These are phyloP conservation scores for Aspergillus uvarum DNA, from an alignment of 2,329 filamentous ascomycete genomes.

Conservation along the genomic window DNA sequence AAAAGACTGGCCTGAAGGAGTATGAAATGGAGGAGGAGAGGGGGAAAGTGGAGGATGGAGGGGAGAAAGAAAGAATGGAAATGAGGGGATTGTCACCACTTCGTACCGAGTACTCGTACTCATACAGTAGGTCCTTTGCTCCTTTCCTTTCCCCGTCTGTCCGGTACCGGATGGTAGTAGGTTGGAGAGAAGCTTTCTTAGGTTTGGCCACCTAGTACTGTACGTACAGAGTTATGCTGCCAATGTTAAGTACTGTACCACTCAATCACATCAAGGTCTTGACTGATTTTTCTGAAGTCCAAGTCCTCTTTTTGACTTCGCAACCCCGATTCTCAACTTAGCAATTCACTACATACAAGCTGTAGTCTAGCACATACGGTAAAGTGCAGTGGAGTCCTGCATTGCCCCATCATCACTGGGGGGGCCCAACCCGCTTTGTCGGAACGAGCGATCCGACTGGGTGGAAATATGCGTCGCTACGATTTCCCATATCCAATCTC, in stretches of 20 bases:
- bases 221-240: no score
- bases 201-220: no score
- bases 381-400: not conserved
- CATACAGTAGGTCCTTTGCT: no score
- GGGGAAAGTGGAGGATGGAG: not conserved
- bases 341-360: no score
- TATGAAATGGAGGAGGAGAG: not conserved
- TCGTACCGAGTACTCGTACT: no score
- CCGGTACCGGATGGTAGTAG: not conserved
- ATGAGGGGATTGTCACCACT: not conserved
- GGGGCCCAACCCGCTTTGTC: conserved; percentile 5
- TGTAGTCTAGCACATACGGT: not conserved
- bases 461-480: conserved; percentile 1
- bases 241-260: no score
- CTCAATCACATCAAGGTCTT: no score
- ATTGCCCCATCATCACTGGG: not conserved
- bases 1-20: no score
- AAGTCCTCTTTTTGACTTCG: not conserved
- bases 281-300: not conserved
- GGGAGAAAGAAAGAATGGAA: not conserved
- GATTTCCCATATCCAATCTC: not conserved
- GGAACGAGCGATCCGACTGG: conserved; percentile 3
- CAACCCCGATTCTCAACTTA: not conserved
- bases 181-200: not conserved
- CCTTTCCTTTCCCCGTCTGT: not conserved